A percentile compares a stretch with the other conserved stretches of the same genome.
phyloP scores from a whole-genome alignment of 2,329 filamentous ascomycete genomes.

The Phaeophleospora eucalypticola region DNA sequence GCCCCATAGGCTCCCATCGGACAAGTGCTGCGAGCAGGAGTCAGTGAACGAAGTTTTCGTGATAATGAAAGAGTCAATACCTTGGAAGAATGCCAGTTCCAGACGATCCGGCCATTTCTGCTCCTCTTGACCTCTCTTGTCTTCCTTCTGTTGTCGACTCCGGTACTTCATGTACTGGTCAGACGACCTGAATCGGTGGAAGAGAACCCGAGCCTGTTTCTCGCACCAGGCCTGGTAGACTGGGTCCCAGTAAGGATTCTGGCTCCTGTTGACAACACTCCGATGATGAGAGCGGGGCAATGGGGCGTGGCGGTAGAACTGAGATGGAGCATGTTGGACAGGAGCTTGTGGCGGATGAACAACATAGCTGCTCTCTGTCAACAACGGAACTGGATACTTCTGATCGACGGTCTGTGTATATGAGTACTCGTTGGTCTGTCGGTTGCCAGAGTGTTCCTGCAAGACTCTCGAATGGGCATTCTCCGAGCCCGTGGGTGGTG shows the following conservation, averaged over 20 bases:
- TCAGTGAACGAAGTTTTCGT: slow-evolving; percentile 10
- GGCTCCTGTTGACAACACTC: background rate
- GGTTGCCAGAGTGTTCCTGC: slow-evolving; percentile 42
- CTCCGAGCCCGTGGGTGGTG: slow-evolving; percentile 31
- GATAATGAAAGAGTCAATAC: slow-evolving; percentile 25
- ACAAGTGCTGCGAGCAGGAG: slow-evolving; percentile 40
- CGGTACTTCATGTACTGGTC: slow-evolving; percentile 47
- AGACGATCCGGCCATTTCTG: slow-evolving; percentile 47
- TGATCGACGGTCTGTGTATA: slow-evolving; percentile 20
- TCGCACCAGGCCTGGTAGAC: slow-evolving; percentile 15
- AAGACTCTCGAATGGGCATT: slow-evolving; percentile 33
- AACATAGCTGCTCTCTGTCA: slow-evolving; percentile 25
- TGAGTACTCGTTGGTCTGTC: slow-evolving; percentile 32
- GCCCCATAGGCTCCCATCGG: slow-evolving; percentile 56
- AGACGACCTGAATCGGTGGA: slow-evolving; percentile 30
- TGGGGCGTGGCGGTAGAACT: slow-evolving; percentile 13
- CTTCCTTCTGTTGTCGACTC: slow-evolving; percentile 36
- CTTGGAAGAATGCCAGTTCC: slow-evolving; percentile 47
- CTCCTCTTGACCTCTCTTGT: slow-evolving; percentile 26
- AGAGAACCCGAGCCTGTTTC: slow-evolving; percentile 24
- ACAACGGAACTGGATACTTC: slow-evolving; percentile 31
- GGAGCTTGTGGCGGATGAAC: slow-evolving; percentile 12
- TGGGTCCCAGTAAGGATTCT: background rate
- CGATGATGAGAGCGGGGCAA: slow-evolving; percentile 11
- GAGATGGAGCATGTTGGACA: background rate